A percentile compares a stretch with the other conserved stretches of the same genome.
phyloP scores from a whole-genome alignment of 2,329 filamentous ascomycete genomes.

The Colletotrichum sp. region DNA sequence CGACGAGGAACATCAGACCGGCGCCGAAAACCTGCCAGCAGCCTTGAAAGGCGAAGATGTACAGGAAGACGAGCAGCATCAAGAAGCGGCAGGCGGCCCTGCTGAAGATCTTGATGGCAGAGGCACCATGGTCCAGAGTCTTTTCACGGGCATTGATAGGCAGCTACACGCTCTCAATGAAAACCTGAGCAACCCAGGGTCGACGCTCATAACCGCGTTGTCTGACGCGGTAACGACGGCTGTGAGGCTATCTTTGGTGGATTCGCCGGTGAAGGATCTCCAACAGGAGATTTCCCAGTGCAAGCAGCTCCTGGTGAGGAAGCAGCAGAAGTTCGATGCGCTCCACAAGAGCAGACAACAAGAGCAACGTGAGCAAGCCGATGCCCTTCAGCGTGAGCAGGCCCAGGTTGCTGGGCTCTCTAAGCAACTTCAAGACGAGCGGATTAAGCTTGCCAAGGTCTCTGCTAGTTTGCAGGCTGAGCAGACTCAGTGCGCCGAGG shows the following conservation, averaged over 20 bases:
- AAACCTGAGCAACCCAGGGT: not conserved
- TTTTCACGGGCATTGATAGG: not conserved
- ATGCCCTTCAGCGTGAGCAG: accelerated
- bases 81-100: accelerated
- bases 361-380: accelerated
- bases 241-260: not conserved
- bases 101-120: accelerated
- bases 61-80: not conserved
- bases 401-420: accelerated
- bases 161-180: not conserved
- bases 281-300: not conserved
- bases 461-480: too few species aligned
- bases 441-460: too few species aligned
- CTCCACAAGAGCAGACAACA: accelerated
- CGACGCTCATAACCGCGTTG: not conserved
- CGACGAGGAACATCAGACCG: accelerated
- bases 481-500: too few species aligned
- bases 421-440: not conserved
- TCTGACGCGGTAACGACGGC: not conserved
- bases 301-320: not conserved
- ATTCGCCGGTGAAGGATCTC: not conserved
- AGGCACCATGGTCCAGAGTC: not conserved
- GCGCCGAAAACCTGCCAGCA: not conserved
- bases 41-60: accelerated
- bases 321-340: accelerated